Evolutionary conservation across 805 yeast genomes (phyloP).

Genomic region (Maudiozyma bulderi): DNA sequence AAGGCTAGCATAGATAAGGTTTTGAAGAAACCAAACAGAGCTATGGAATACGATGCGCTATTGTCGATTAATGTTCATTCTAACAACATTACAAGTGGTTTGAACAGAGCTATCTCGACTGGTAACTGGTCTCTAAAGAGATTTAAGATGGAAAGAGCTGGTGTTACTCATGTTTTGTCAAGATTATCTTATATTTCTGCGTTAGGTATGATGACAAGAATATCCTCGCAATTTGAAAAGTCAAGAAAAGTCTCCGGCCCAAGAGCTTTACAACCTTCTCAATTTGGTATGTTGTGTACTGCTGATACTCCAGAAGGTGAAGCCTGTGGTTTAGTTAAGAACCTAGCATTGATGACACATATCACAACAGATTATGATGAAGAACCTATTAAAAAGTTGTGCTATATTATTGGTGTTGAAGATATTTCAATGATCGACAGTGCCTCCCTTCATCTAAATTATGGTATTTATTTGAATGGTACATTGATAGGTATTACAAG

Average conservation of each 20-base stretch:
- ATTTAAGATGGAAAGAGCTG: slow-evolving; percentile 99
- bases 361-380: slow-evolving; percentile 98
- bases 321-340: slow-evolving; percentile 97
- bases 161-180: slow-evolving; percentile 93
- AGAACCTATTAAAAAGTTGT: slow-evolving; percentile 67
- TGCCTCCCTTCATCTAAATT: slow-evolving; percentile 70
- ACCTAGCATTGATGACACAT: slow-evolving; percentile 95
- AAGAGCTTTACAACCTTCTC: slow-evolving; percentile 97
- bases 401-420: slow-evolving; percentile 83
- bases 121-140: slow-evolving; percentile 98
- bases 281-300: slow-evolving; percentile 97
- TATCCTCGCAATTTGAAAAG: slow-evolving; percentile 96
- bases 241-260: slow-evolving; percentile 98
- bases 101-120: slow-evolving; percentile 93
- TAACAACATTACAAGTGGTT: slow-evolving; percentile 85
- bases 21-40: slow-evolving; percentile 85
- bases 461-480: slow-evolving; percentile 87
- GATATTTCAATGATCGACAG: slow-evolving; percentile 74
- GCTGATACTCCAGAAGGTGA: slow-evolving; percentile 99
- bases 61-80: slow-evolving; percentile 84
- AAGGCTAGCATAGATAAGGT: slow-evolving; percentile 91
- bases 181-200: slow-evolving; percentile 90
- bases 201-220: slow-evolving; percentile 98
- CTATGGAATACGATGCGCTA: slow-evolving; percentile 90
- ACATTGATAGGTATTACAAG: slow-evolving; percentile 85